A percentile compares a stretch with the other conserved stretches of the same genome.
Evolutionary conservation across 2,329 filamentous ascomycete genomes (phyloP).

Genomic region (Mycosphaerella sp.): DNA sequence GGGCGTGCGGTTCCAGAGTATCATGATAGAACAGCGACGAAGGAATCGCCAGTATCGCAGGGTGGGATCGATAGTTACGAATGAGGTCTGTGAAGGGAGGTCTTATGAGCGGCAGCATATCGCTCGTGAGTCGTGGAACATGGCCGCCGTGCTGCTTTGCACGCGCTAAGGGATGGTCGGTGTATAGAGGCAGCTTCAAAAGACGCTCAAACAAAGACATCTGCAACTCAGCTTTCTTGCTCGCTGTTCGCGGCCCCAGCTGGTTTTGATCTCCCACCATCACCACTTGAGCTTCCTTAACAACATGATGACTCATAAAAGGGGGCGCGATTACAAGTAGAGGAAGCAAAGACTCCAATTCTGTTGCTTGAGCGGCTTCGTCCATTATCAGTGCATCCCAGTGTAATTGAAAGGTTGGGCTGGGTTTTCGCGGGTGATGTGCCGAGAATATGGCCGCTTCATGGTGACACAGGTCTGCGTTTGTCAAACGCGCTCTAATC

Average conservation of each 20-base stretch:
- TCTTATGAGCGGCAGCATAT: conserved; percentile 25
- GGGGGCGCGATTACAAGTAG: conserved; percentile 23
- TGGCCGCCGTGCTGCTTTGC: conserved; percentile 19
- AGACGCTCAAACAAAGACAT: conserved; percentile 26
- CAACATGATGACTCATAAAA: not conserved
- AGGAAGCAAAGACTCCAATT: conserved; percentile 24
- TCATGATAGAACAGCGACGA: conserved; percentile 27
- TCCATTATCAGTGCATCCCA: conserved; percentile 27
- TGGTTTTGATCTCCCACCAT: conserved; percentile 29
- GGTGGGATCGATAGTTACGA: conserved; percentile 28
- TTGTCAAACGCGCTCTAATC: conserved; percentile 21
- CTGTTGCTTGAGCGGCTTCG: conserved; percentile 27
- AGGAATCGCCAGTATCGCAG: conserved; percentile 24
- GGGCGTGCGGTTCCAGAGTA: conserved; percentile 24
- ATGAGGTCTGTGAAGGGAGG: conserved; percentile 27
- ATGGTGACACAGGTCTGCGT: conserved; percentile 22
- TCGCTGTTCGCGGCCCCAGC: conserved; percentile 27
- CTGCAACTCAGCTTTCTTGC: conserved; percentile 16
- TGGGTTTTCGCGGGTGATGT: conserved; percentile 15
- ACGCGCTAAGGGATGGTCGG: conserved; percentile 25
- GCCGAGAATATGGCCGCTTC: conserved; percentile 15
- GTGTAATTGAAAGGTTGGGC: conserved; percentile 15
- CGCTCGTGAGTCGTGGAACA: conserved; percentile 22
- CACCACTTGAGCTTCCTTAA: conserved; percentile 13
- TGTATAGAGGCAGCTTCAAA: conserved; percentile 20